Evolutionary conservation across 352 stramenopile species (phyloP), one percentile per base, ranked within the genome.

Genomic region (Pythium scleroteichum): DNA sequence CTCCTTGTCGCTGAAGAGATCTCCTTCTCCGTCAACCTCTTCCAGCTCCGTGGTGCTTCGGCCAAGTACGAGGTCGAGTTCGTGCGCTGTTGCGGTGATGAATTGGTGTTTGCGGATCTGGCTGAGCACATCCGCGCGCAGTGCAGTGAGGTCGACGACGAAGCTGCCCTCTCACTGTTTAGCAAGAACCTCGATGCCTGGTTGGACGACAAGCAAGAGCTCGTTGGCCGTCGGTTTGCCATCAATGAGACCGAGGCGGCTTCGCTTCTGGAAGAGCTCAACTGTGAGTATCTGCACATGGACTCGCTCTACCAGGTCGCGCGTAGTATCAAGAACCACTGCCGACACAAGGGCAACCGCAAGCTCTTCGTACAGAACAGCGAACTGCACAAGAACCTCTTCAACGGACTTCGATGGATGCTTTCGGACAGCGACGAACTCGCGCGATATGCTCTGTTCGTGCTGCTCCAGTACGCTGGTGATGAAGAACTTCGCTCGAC

Each of bases 1-100:
- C 57, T 92, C 10, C 80, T 81, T 52, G 80, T 90, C 13, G 82
- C 78, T 2, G 80, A 92, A 50, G 73, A 87, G 59, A 75, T 92
- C n/a, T 60, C 51, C 16, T 87, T 92, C 62, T 66, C 56, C 16
- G 65, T 90, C 53, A 60, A 73, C 23, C 66, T 92, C 55, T 73
- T 71, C 38, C 73, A 85, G 50, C 51, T 79, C 22, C 58, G 58
- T n/a, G 40, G 53, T 38, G 39, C 51, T 5, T 41, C 49, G 6
- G 40, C 39, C 16, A 66, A 69, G 51, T 87, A 85, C 64, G 73
- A 87, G 42, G 62, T 92, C 27, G 77, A 87, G 56, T 90, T 92
- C 46, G 57, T 69, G 8, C 77, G 70, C 16, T 59, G 63, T n/a
- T 48, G 53, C 12, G 82, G 80, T 10, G 77, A 89, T 44, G 75